Evolutionary conservation across 192 early-diverging fungal species (phyloP).

Genomic region (Podila clonocystis): DNA sequence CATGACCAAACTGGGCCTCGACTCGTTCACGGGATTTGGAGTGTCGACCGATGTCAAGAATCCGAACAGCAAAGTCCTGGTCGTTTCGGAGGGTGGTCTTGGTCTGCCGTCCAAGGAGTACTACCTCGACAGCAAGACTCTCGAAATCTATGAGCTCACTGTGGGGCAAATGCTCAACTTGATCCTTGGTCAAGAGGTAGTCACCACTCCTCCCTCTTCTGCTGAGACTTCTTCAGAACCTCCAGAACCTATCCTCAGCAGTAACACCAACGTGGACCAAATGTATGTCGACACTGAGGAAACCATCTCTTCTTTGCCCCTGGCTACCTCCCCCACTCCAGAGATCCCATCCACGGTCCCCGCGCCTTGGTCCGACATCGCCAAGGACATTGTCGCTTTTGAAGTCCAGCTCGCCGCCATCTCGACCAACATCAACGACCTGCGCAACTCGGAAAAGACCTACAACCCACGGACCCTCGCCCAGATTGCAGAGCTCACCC

Average conservation of each 20-base stretch:
- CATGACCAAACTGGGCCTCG: constrained; percentile 30
- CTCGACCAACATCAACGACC: constrained; percentile 45
- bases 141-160: constrained; percentile 51
- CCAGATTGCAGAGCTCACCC: constrained; percentile 32
- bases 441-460: constrained; percentile 49
- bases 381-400: constrained; percentile 58
- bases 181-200: constrained; percentile 26
- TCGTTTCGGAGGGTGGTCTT: constrained; percentile 58
- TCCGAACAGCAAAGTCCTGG: constrained; percentile 60
- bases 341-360: no score
- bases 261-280: no score
- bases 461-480: constrained; percentile 53
- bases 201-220: no score
- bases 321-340: no score
- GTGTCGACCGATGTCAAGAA: constrained; percentile 65
- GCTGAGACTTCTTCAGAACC: no score
- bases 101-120: constrained; percentile 72
- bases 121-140: constrained; percentile 58
- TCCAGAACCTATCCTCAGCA: no score
- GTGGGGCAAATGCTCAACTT: constrained; percentile 49
- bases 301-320: no score
- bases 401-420: constrained; percentile 61
- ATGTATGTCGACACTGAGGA: background rate
- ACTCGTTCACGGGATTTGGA: constrained; percentile 53
- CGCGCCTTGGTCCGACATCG: constrained; percentile 25